These are phyloP conservation scores for Nothophoma quercina DNA, from an alignment of 2,329 filamentous ascomycete species.

Conservation along the genomic window DNA sequence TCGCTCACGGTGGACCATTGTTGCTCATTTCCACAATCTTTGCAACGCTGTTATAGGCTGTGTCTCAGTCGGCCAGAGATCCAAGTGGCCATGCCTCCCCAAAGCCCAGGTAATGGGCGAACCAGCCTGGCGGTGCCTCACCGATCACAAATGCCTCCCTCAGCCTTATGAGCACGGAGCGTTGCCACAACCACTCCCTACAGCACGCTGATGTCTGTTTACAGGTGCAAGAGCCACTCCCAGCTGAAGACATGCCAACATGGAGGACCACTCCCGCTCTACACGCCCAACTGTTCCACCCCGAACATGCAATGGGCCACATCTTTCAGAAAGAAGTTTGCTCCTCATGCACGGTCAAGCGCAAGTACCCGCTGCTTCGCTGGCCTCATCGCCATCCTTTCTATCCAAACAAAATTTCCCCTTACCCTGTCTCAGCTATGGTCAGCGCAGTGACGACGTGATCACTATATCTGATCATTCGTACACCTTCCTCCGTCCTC, in stretches of 20 bases:
- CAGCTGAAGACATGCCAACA: too few species aligned
- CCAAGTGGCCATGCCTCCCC: not conserved
- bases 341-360: not conserved
- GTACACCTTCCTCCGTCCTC: slow-evolving; percentile 14
- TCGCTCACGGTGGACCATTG: not conserved
- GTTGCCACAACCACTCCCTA: not conserved
- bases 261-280: not conserved
- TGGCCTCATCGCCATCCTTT: slow-evolving; percentile 13
- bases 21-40: not conserved
- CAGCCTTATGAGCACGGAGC: not conserved
- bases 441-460: slow-evolving; percentile 17
- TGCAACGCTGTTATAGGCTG: not conserved
- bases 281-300: not conserved
- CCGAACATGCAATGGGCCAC: not conserved
- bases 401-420: slow-evolving; percentile 16
- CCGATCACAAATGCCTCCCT: not conserved
- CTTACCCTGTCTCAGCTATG: slow-evolving; percentile 34
- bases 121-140: not conserved
- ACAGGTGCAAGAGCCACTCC: not conserved
- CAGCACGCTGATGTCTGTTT: not conserved
- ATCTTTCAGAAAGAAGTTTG: not conserved
- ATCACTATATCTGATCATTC: slow-evolving; percentile 33
- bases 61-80: slow-evolving; percentile 1
- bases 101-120: not conserved
- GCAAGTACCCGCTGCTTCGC: slow-evolving; percentile 17